Evolutionary conservation across 1,284 basidiomycete genomes (phyloP).

Genomic region (Ganoderma leucocontextum): DNA sequence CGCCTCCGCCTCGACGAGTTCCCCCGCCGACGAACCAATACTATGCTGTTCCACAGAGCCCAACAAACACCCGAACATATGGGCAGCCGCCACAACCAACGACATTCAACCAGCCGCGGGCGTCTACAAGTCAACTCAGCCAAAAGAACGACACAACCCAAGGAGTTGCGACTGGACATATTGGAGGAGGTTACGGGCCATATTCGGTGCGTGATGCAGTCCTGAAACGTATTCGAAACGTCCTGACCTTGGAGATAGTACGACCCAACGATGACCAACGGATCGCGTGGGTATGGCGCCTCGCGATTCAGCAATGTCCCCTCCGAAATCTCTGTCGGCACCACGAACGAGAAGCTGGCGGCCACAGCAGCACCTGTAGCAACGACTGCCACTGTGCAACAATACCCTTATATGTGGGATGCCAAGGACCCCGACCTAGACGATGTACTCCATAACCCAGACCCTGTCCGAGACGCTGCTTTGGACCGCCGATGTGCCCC

Average conservation of each 20-base stretch:
- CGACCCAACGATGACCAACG: conserved; percentile 57
- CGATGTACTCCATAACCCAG: conserved; percentile 79
- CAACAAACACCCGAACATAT: conserved; percentile 41
- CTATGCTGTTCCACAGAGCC: conserved; percentile 60
- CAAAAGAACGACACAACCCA: conserved; percentile 66
- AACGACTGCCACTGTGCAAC: conserved; percentile 39
- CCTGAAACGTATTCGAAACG: too few species aligned
- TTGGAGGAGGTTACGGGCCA: conserved; percentile 80
- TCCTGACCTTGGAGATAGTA: conserved; percentile 51
- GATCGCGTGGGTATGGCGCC: conserved; percentile 49
- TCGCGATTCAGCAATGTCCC: conserved; percentile 69
- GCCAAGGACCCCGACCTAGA: conserved; percentile 78
- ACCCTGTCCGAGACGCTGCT: conserved; percentile 67
- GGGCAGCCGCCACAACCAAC: conserved; percentile 39
- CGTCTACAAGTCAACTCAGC: conserved; percentile 36
- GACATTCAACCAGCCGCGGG: conserved; percentile 37
- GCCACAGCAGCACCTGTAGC: conserved; percentile 58
- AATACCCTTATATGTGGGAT: conserved; percentile 73
- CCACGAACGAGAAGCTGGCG: conserved; percentile 51
- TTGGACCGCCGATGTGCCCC: conserved; percentile 65
- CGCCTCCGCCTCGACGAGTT: conserved; percentile 47
- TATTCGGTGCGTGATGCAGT: conserved; percentile 63
- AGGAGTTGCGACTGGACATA: conserved; percentile 75
- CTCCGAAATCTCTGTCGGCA: conserved; percentile 61
- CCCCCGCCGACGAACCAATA: conserved; percentile 51